Conservation (phyloP, 1,139 yeast species). For the Candida tropicalis region DNA sequence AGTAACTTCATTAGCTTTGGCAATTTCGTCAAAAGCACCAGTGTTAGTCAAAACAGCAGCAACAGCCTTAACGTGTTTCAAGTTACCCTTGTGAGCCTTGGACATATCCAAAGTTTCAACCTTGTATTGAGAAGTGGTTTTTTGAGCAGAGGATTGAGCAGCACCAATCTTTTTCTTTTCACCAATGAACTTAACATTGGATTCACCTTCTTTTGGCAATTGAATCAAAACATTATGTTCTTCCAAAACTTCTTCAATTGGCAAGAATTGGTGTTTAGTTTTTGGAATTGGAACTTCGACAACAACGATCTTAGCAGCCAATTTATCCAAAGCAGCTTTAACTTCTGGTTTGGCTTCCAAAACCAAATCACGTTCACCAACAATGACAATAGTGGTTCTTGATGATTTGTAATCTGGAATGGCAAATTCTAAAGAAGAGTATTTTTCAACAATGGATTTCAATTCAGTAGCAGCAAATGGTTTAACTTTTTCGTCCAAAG, state of each 20-base stretch:
- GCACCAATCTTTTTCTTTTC: slow-evolving; percentile 51
- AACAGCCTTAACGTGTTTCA: slow-evolving; percentile 72
- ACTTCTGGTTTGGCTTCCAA: slow-evolving; percentile 51
- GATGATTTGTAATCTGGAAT: slow-evolving; percentile 35
- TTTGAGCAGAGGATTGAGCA: slow-evolving; percentile 65
- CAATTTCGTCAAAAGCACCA: slow-evolving; percentile 49
- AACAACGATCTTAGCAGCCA: slow-evolving; percentile 38
- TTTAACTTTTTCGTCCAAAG: slow-evolving; percentile 47
- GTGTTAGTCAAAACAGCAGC: slow-evolving; percentile 65
- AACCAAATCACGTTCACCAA: slow-evolving; percentile 69
- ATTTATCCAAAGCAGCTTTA: slow-evolving; percentile 45
- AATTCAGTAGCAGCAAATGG: slow-evolving; percentile 51
- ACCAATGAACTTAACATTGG: slow-evolving; percentile 68
- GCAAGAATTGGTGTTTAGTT: slow-evolving; percentile 48
- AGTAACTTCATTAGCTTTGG: slow-evolving; percentile 49
- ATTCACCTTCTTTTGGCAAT: slow-evolving; percentile 50
- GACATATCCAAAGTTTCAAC: slow-evolving; percentile 79
- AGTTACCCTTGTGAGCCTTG: slow-evolving; percentile 82
- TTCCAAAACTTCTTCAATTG: slow-evolving; percentile 47
- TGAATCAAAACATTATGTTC: slow-evolving; percentile 64
- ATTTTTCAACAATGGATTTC: slow-evolving; percentile 24
- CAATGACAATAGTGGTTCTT: slow-evolving; percentile 38
- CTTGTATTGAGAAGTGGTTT: slow-evolving; percentile 48
- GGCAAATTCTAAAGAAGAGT: slow-evolving; percentile 31
- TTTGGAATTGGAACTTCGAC: slow-evolving; percentile 48